Base-by-base conservation (phyloP, 495 filamentous ascomycete genomes). In the Penicillium flavigenum region DNA sequence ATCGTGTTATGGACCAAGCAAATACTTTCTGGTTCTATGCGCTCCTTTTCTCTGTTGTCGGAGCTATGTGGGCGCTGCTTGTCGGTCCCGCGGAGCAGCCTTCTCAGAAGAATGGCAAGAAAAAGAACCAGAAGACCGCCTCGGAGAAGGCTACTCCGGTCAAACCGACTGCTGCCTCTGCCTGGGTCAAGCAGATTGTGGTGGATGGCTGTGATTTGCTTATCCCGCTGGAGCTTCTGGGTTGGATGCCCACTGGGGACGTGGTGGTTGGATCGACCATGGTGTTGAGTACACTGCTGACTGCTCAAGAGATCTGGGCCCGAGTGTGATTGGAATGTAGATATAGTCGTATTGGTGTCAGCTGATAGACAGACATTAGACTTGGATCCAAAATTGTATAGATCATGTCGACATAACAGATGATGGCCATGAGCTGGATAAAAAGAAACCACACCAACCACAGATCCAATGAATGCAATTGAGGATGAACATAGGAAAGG, bases 21-120 rank as follows among this genome's bases (percentile, higher is more conserved):
- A 83, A 86, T 65, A 74, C 80, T 52, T 85, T 86, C 63, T 89
- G 86, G 86, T 82, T 87, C 52, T 82, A 83, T 54, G 76, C 78
- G 0, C 62, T 89, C 4, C 65, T 54, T 8, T 57, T 78, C 29
- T 75, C 74, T 3, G 6, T 78, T 8, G 24, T 62, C 0, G 69
- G 71, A 8, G 51, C 61, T 11, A 12, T 71, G 2, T 68, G 64
- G 51, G 49, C 47, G 0, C 56, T 75, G 12, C 53, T 71, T 4
- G 66, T 65, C 45, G 39, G 58, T 26, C 42, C 57, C 32, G 26
- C 32, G 12, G 31, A 56, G 32, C 24, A 29, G 22, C 42, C 41
- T 1, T 9, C 38, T 17, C 51, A 57, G 44, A 58, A 53, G 42
- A 45, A 47, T 16, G 47, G 47, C 3, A 38, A 56, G 19, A 51